Conservation (phyloP, 805 yeast genomes). For the Myxozyma neotropica region DNA sequence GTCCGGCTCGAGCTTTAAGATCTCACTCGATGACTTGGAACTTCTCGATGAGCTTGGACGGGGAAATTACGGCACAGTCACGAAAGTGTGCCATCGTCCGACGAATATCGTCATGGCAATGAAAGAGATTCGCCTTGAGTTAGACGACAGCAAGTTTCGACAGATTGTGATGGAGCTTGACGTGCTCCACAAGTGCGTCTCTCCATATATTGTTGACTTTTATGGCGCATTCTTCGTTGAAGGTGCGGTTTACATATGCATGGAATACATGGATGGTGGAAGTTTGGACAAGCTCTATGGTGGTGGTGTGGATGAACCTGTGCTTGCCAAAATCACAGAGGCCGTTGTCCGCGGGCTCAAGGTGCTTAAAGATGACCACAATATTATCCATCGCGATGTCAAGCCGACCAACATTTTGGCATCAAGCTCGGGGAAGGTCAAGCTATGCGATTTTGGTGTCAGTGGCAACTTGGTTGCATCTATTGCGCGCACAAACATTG, state of each 20-base stretch:
- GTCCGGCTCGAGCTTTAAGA: constrained; percentile 82
- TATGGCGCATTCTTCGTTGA: constrained; percentile 97
- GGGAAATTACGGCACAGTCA: constrained; percentile 95
- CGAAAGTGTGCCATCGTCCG: constrained; percentile 90
- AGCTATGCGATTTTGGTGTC: constrained; percentile 95
- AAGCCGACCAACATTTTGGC: constrained; percentile 93
- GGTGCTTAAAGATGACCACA: constrained; percentile 83
- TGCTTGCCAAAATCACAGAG: constrained; percentile 76
- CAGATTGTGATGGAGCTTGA: constrained; percentile 97
- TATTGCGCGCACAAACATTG: constrained; percentile 91
- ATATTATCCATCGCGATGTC: constrained; percentile 93
- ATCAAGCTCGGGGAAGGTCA: constrained; percentile 80
- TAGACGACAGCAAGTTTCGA: constrained; percentile 90
- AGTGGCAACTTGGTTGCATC: constrained; percentile 94
- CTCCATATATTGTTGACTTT: constrained; percentile 91
- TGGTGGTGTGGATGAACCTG: constrained; percentile 64
- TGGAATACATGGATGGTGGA: constrained; percentile 97
- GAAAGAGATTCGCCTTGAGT: constrained; percentile 92
- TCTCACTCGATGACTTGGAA: constrained; percentile 80
- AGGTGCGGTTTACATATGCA: constrained; percentile 97
- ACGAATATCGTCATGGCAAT: constrained; percentile 93
- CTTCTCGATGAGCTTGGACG: constrained; percentile 78
- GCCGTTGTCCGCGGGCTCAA: constrained; percentile 79
- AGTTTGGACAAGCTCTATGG: constrained; percentile 85
- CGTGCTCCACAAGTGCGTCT: constrained; percentile 84